Base-by-base conservation (phyloP, 2,329 filamentous ascomycete species). In the Lecanicillium sp. region DNA sequence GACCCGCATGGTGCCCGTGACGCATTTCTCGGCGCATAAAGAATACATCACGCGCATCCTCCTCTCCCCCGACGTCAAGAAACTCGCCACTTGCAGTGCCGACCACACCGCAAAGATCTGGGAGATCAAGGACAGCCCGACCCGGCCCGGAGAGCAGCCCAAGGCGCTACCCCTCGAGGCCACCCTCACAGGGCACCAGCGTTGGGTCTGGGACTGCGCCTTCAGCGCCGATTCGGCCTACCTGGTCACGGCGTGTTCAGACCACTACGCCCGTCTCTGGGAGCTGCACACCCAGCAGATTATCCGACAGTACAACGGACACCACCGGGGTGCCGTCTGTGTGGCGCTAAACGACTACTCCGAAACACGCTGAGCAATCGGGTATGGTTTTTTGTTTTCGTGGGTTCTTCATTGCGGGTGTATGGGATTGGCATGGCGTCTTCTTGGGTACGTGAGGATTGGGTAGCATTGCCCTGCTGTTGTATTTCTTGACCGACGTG, bases 151-250 rank as follows among this genome's bases (percentile, higher is more conserved):
- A 35, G 67, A 70, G 45, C 45, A 42, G 27, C 66, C 74, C 8
- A 79, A 75, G 64, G 84, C 74, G 35, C 93, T 87, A 57, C 86
- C 84, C 9, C 78, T 95, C 17, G 87, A 95, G 67, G 90, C 89
- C 3, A 94, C 89, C 2, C 78, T 96, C 1, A 86, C 86, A 19
- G 88, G 87, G 47, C 90, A 96, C 67, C 90, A 96, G 69, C 83
- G 90, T 46, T 96, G 90, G 90, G 90, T 96, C 1, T 96, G 90
- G 90, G 90, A 96, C 65, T 96, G 90, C 60, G 90, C 90, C 1
- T 96, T 96, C 68, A 91, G 86, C 52, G 90, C 90, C 21, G 90
- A 96, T 64, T 90, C 85, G 27, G 90, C 90, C 0, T 96, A 96
- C 61, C 74, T 96, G 6, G 90, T 96, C 11, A 96, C 90, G 1